Base-by-base conservation (phyloP, 129 eudicot species). In the Lactuca saligna region DNA sequence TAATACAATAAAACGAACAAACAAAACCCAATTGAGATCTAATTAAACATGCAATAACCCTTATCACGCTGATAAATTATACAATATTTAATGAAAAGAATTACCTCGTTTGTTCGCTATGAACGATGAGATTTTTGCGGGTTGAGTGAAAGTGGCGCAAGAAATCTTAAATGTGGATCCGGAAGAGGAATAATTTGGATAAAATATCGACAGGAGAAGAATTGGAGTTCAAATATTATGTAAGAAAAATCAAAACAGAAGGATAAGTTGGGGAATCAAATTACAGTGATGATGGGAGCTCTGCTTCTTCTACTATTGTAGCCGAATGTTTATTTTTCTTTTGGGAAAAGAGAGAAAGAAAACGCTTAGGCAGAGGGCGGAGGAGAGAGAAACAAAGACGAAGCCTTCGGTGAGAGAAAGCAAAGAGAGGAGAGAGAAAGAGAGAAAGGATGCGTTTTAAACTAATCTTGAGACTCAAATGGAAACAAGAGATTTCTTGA, bases 31-130 rank as follows among this genome's bases (percentile, higher is more conserved):
- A 64, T 78, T 53, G 73, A 65, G 86, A 72, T 86, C 88, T 57
- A 69, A 75, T 35, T 33, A 51, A 62, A 54, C 83, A 83, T 78
- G 87, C 86, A 83, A 79, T 63, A 67, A 48, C 42, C 79, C 82
- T 72, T 78, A 62, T 10, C 3, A 57, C 48, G 66, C 48, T 48
- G 17, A 56, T 8, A 53, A 42, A 42, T 20, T n/a, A 55, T 61
- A 51, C 25, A 17, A 37, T 35, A 49, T 32, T 35, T 48, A 33
- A 42, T 8, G 7, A 38, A 9, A 6, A 14, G 20, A 68, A 54
- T 76, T 60, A 50, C 75, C 72, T 54, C 51, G 16, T 3, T 46
- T 63, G 61, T 71, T 49, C 20, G 60, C 17, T 25, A 29, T 8
- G 48, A 53, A 29, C 8, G 74, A 55, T 46, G 55, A 61, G 42